phyloP scores from a whole-genome alignment of 306 rosid genomes.

The Acacia confusa region DNA sequence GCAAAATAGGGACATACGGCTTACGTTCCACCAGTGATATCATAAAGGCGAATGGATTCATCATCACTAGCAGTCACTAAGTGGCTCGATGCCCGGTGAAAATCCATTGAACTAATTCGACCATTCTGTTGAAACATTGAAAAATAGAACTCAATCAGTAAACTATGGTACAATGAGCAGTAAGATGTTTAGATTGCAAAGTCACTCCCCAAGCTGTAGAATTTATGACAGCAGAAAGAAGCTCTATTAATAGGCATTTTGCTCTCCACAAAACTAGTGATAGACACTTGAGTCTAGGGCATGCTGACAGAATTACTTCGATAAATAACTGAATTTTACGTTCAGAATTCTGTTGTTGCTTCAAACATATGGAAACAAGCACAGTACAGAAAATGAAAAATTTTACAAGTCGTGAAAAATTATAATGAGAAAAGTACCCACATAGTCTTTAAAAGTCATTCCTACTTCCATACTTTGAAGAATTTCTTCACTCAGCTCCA shows the following conservation, averaged over 20 bases:
- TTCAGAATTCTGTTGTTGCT: not conserved
- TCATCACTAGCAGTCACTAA: conserved; percentile 97
- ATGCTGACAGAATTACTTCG: not conserved
- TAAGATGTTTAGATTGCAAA: not conserved
- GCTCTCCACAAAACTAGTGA: not conserved
- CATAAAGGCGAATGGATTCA: conserved; percentile 90
- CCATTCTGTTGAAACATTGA: conserved; percentile 58
- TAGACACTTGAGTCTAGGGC: not conserved
- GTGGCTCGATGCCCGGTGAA: conserved; percentile 79
- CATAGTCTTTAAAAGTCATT: conserved; percentile 90
- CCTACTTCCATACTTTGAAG: conserved; percentile 99
- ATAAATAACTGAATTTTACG: not conserved
- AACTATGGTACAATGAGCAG: not conserved
- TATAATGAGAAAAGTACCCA: conserved; percentile 20
- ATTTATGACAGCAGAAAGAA: not conserved
- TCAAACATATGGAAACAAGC: not conserved
- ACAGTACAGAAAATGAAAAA: not conserved
- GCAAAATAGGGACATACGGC: conserved; percentile 50
- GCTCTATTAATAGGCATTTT: not conserved
- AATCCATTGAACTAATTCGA: conserved; percentile 86
- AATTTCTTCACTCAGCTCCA: conserved; percentile 92
- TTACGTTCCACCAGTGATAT: conserved; percentile 78
- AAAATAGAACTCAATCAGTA: not conserved
- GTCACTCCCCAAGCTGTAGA: not conserved
- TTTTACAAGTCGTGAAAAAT: not conserved